Base-by-base conservation (phyloP, 805 yeast genomes). In the Saccharomycopsis malanga region DNA sequence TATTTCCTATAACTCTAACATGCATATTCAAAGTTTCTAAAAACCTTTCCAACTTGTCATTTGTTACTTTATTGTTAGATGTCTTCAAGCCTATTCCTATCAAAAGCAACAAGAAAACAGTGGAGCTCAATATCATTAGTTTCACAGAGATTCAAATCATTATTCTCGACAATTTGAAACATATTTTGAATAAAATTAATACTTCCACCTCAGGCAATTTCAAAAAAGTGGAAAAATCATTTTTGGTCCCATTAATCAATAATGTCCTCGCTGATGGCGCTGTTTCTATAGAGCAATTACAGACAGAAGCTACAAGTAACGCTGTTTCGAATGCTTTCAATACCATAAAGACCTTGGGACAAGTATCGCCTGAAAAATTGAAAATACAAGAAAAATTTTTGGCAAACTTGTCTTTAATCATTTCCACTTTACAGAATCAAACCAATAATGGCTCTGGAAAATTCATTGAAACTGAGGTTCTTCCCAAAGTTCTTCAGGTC, bases 31-130 rank as follows among this genome's bases (percentile, higher is more conserved):
- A 70, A 9, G 75, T 87, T 43, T 87, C 94, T 3, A 63, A 73
- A 21, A 71, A 71, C 4, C 64, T 91, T 54, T 86, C 96, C 3
- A 81, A 81, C 54, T 69, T 88, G 40, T 74, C 95, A 0, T 93
- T 91, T 49, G 95, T 87, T 69, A 76, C 48, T 71, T 87, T 9
- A 72, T 75, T 56, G 81, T 82, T 10, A 6, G 53, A 53, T 1
- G 39, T 55, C 27, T 48, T 55, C 27, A 53, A 52, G 30, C 54
- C 55, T 7, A 17, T 52, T 23, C 15, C 39, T 27, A 47, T 44
- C 20, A 45, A 45, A 38, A 49, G 46, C 42, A 32, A 43, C 30
- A 46, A 47, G n/a, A 52, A 52, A 37, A 21, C 54, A 60, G 17
- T 56, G 73, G 45, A 62, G 64, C 39, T 62, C 54, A 47, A 56